A percentile compares a stretch with the other conserved stretches of the same genome.
Conservation (phyloP, 805 yeast genomes). For the Candida gorgasii region DNA sequence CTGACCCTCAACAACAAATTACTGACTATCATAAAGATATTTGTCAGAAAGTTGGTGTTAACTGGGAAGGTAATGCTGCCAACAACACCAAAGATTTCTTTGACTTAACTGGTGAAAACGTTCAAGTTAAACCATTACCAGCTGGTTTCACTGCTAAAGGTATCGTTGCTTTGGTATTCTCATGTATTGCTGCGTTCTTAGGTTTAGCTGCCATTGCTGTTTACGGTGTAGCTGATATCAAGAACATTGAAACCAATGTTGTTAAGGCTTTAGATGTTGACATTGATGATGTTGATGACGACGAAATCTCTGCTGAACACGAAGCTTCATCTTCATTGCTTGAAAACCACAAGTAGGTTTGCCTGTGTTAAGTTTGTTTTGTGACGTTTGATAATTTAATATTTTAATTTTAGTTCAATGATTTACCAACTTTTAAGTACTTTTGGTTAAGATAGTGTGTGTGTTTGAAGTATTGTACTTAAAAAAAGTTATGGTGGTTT, state of each 20-base stretch:
- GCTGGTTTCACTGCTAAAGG: conserved; percentile 93
- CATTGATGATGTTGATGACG: conserved; percentile 31
- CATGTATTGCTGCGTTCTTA: conserved; percentile 78
- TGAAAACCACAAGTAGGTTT: conserved; percentile 7
- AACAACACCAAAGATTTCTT: conserved; percentile 63
- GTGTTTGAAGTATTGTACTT: conserved; percentile 4
- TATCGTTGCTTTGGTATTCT: conserved; percentile 89
- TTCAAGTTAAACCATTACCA: conserved; percentile 69
- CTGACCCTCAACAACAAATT: conserved; percentile 48
- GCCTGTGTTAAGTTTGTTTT: not conserved
- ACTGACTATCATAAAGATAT: conserved; percentile 59
- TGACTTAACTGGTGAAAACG: conserved; percentile 74
- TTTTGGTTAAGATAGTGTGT: conserved; percentile 7
- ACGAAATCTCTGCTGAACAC: not conserved
- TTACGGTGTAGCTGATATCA: conserved; percentile 86
- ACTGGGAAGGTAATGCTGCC: conserved; percentile 83
- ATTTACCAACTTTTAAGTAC: conserved; percentile 6
- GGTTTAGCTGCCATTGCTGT: conserved; percentile 76
- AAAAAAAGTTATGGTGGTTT: conserved; percentile 3
- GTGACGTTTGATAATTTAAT: conserved; percentile 2
- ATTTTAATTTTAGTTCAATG: conserved; percentile 2
- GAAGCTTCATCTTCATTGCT: conserved; percentile 12
- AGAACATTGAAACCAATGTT: conserved; percentile 64
- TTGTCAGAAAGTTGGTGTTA: conserved; percentile 59
- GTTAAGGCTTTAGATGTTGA: conserved; percentile 55